Percentiles rank a stretch among this genome's conserved stretches.
Evolutionary conservation across 202 grass and related monocot species (phyloP).

Genomic region (Saccharum hybrid): DNA sequence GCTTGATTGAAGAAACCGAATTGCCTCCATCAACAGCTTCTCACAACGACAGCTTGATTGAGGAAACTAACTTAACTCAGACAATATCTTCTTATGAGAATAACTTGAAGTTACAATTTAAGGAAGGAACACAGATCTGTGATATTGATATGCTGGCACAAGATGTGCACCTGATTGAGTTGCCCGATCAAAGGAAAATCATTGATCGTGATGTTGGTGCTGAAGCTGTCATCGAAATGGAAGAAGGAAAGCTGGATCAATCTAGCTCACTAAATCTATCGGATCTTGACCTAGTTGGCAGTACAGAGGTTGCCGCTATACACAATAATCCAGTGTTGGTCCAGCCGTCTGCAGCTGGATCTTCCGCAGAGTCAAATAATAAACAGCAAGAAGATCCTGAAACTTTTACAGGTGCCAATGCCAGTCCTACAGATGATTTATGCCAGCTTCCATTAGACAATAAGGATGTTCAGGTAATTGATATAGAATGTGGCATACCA

Average conservation of each 20-base stretch:
- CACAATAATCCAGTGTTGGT: conserved; percentile 47
- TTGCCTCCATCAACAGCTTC: conserved; percentile 37
- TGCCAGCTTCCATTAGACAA: conserved; percentile 56
- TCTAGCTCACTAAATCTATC: conserved; percentile 58
- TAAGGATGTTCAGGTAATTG: conserved; percentile 70
- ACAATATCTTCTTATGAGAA: conserved; percentile 44
- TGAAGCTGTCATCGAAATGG: conserved; percentile 44
- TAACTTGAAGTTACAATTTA: conserved; percentile 45
- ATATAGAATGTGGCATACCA: conserved; percentile 61
- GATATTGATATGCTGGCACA: conserved; percentile 41
- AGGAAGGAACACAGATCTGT: conserved; percentile 37
- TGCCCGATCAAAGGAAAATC: conserved; percentile 50
- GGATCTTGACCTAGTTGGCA: conserved; percentile 59
- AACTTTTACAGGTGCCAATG: conserved; percentile 41
- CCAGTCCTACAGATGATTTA: conserved; percentile 44
- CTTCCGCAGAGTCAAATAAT: conserved; percentile 45
- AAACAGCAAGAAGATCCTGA: conserved; percentile 48
- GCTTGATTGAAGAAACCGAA: conserved; percentile 37
- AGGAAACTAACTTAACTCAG: conserved; percentile 36
- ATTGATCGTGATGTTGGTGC: conserved; percentile 36
- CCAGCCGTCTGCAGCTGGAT: conserved; percentile 31
- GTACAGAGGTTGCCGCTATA: conserved; percentile 57
- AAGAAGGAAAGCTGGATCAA: conserved; percentile 59
- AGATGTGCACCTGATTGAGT: conserved; percentile 62
- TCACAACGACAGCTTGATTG: conserved; percentile 40